Conservation (phyloP, 441 rosid species). For the Brassica balearica region DNA sequence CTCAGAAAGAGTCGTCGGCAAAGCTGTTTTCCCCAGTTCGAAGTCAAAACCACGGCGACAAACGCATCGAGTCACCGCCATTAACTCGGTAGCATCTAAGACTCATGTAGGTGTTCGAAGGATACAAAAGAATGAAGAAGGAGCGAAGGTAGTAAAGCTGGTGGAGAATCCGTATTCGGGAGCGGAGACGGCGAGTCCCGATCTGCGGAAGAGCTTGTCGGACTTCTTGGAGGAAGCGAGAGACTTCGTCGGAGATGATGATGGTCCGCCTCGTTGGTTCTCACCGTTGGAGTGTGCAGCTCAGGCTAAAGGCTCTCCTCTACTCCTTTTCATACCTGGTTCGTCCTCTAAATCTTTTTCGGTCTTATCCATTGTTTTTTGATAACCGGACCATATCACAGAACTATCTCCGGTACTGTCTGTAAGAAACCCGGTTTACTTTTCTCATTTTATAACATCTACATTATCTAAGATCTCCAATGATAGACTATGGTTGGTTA, state of each 20-base stretch:
- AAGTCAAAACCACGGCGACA: neutral
- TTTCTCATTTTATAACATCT: neutral
- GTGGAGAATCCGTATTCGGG: slow-evolving; percentile 3
- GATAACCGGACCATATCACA: neutral
- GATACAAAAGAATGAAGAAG: neutral
- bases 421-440: neutral
- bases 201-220: neutral
- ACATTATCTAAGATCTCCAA: neutral
- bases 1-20: neutral
- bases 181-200: slow-evolving; percentile 1
- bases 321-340: slow-evolving; percentile 1
- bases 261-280: slow-evolving; percentile 1
- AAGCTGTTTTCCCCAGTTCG: neutral
- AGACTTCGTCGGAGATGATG: neutral
- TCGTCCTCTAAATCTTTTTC: neutral
- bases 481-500: neutral
- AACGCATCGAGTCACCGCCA: slow-evolving; percentile 3
- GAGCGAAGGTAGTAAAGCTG: neutral
- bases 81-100: neutral
- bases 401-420: neutral
- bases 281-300: neutral
- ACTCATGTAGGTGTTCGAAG: neutral
- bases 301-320: neutral
- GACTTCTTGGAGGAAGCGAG: slow-evolving; percentile 4
- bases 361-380: neutral